Evolutionary conservation across 352 stramenopile species (phyloP), one percentile per base, ranked within the genome.

Genomic region (Halophytophthora polymorphica): DNA sequence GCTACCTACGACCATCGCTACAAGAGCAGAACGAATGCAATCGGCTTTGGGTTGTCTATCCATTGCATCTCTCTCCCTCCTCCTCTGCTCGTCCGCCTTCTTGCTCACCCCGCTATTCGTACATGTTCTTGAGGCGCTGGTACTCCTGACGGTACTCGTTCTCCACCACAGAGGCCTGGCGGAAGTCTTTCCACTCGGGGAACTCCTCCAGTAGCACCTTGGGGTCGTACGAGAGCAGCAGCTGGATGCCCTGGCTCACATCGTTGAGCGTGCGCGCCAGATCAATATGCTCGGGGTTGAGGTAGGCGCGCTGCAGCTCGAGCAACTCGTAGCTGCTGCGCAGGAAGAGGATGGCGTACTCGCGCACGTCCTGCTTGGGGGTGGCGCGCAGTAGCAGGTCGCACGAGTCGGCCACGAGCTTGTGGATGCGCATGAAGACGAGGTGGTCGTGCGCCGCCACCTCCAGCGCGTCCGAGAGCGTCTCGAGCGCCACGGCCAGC

Each of bases 251-350:
- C 43, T 97, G 88, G 21, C 88, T 93, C 48, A 98, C 78, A 45
- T 98, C 93, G 44, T 97, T 92, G 28, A 93, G 73, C 25, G 91
- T 97, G 40, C 85, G 70, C 33, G 86, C 93, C 14, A 98, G 65
- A 58, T 97, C 88, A 45, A 96, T 92, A 58, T 98, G 91, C 58
- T 96, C 85, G 17, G 71, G 52, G 58, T 95, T 91, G 29, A 96
- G 55, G 34, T 88, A 83, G 39, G 58, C 54, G 15, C 72, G 66
- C 66, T 98, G 90, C n/a, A 97, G 70, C 66, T 95, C 78, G 3
- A 97, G 70, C 47, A 98, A 67, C 53, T 91, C 75, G 49, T 86
- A 82, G 52, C 75, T 93, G 50, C 82, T 94, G 25, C 82, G 80
- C 37, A 97, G 41, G 47, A 96, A 97, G 14, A 94, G 70, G 39